These are phyloP conservation scores for Kwoniella pini DNA, from an alignment of 768 basidiomycete species.

Conservation along the genomic window DNA sequence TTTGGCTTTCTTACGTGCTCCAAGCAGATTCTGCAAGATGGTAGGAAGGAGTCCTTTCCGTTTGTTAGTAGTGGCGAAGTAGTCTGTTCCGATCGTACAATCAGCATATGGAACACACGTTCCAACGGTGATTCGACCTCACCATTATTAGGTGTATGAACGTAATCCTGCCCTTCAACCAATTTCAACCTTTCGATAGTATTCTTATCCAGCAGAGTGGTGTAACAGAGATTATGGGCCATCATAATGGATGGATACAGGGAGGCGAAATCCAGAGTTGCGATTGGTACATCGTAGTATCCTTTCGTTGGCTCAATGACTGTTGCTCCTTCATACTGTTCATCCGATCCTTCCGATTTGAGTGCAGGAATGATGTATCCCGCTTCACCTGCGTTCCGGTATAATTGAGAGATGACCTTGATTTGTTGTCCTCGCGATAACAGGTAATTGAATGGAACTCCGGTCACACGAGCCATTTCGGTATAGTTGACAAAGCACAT, in stretches of 20 bases:
- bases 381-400: constrained; percentile 85
- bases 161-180: constrained; percentile 83
- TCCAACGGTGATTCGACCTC: constrained; percentile 23
- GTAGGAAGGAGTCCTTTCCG: constrained; percentile 90
- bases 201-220: constrained; percentile 79
- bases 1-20: constrained; percentile 91
- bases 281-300: constrained; percentile 94
- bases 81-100: constrained; percentile 60
- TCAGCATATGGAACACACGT: neutral
- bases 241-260: constrained; percentile 99
- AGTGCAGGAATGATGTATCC: constrained; percentile 84
- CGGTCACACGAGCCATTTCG: constrained; percentile 99
- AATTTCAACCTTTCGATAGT: constrained; percentile 77
- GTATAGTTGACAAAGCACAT: constrained; percentile 99
- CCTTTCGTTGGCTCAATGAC: constrained; percentile 97
- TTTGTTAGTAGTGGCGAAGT: constrained; percentile 70
- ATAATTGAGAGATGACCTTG: constrained; percentile 95
- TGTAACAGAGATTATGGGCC: constrained; percentile 99
- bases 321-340: constrained; percentile 98
- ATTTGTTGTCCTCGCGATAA: constrained; percentile 95
- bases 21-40: constrained; percentile 88
- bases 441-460: constrained; percentile 97
- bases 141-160: constrained; percentile 96
- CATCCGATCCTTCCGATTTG: constrained; percentile 86
- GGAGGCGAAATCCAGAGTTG: constrained; percentile 97